phyloP scores from a whole-genome alignment of 225 moss, liverwort and hornwort genomes.

The Takakia lepidozioides region DNA sequence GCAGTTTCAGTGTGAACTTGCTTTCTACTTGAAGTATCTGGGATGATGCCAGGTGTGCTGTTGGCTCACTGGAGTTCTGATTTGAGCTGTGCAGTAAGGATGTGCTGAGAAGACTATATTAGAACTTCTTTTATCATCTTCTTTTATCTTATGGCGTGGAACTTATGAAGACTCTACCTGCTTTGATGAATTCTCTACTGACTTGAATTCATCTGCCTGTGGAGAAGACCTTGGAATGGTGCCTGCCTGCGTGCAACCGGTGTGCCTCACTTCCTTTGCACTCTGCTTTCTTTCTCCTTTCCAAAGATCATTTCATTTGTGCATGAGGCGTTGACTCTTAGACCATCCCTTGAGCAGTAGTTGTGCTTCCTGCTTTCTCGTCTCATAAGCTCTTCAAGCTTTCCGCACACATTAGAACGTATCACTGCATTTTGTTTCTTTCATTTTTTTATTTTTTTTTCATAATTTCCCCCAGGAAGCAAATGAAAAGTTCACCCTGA shows the following conservation, averaged over 20 bases:
- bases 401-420: too few species aligned
- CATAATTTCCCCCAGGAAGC: too few species aligned
- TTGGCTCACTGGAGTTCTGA: too few species aligned
- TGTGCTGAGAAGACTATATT: slow-evolving; percentile 43
- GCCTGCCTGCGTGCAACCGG: slow-evolving; percentile 81
- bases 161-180: slow-evolving; percentile 79
- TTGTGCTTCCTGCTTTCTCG: too few species aligned
- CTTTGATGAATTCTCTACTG: slow-evolving; percentile 74
- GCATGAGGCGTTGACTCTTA: neutral
- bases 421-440: neutral
- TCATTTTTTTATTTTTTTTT: slow-evolving; percentile 1
- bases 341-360: too few species aligned
- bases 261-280: slow-evolving; percentile 9
- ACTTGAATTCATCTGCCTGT: slow-evolving; percentile 85
- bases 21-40: too few species aligned
- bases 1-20: too few species aligned
- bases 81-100: slow-evolving; percentile 53
- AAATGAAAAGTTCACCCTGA: too few species aligned
- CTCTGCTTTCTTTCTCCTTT: neutral
- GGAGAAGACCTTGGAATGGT: slow-evolving; percentile 98
- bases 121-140: slow-evolving; percentile 75
- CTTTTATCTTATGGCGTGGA: slow-evolving; percentile 80
- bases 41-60: too few species aligned
- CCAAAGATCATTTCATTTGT: neutral
- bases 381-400: too few species aligned